These are phyloP conservation scores for Mucor racemosus DNA, from an alignment of 371 early-diverging fungal species.

Conservation along the genomic window DNA sequence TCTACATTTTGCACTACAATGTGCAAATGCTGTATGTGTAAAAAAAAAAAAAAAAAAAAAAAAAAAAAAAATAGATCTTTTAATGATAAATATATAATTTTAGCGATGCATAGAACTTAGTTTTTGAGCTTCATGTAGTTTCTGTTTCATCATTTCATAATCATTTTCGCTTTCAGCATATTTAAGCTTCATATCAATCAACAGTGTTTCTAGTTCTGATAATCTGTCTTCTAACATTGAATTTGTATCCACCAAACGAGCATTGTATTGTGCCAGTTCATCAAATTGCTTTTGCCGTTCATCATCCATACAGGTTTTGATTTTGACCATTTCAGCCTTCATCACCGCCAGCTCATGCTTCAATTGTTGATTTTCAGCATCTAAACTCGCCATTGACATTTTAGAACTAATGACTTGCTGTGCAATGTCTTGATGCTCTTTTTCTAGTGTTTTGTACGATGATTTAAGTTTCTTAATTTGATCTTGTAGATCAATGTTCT, in stretches of 20 bases:
- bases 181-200: slow-evolving; percentile 67
- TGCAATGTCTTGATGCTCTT: slow-evolving; percentile 72
- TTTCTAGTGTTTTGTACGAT: slow-evolving; percentile 66
- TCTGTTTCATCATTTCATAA: slow-evolving; percentile 48
- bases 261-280: slow-evolving; percentile 68
- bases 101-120: not conserved
- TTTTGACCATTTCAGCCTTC: slow-evolving; percentile 12
- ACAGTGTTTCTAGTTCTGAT: slow-evolving; percentile 42
- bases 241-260: slow-evolving; percentile 63
- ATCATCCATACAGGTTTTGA: slow-evolving; percentile 51
- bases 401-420: slow-evolving; percentile 60
- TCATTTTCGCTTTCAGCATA: slow-evolving; percentile 76
- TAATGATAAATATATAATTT: not conserved
- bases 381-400: slow-evolving; percentile 56
- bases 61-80: not conserved
- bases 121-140: slow-evolving; percentile 22
- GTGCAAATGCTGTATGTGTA: no score
- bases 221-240: slow-evolving; percentile 71
- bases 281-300: slow-evolving; percentile 73
- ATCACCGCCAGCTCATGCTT: slow-evolving; percentile 43
- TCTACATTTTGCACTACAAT: no score
- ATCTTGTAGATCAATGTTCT: slow-evolving; percentile 66
- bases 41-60: no score
- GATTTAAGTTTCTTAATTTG: slow-evolving; percentile 62
- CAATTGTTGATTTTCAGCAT: slow-evolving; percentile 61